phyloP scores from a whole-genome alignment of 441 rosid genomes.

The Theobroma grandiflorum region DNA sequence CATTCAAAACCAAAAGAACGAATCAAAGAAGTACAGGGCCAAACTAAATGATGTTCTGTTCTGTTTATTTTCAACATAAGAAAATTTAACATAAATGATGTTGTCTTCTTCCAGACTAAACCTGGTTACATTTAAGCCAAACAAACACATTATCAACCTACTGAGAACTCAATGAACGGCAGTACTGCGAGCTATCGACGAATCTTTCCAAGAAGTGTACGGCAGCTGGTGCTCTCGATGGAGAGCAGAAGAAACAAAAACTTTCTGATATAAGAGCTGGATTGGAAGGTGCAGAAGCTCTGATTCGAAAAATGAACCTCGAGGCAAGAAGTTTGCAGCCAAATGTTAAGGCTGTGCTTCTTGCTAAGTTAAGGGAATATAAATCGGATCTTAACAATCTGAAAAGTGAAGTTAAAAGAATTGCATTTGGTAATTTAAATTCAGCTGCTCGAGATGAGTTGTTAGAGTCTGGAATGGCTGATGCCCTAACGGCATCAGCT shows the following conservation, averaged over 20 bases:
- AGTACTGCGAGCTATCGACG: conserved; percentile 89
- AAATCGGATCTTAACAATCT: conserved; percentile 96
- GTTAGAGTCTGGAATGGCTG: conserved; percentile 94
- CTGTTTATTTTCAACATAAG: too few species aligned
- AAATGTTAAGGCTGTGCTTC: conserved; percentile 78
- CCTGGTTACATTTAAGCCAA: too few species aligned
- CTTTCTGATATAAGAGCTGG: conserved; percentile 72
- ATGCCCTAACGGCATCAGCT: conserved; percentile 77
- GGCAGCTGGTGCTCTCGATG: conserved; percentile 57
- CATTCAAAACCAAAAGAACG: too few species aligned
- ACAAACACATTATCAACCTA: too few species aligned
- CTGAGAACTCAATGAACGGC: too few species aligned
- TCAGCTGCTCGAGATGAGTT: conserved; percentile 82
- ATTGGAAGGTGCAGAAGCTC: conserved; percentile 81
- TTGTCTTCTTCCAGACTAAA: too few species aligned
- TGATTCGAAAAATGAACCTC: conserved; percentile 95
- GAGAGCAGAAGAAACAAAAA: conserved; percentile 95
- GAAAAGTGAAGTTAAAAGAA: conserved; percentile 81
- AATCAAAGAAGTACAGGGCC: too few species aligned
- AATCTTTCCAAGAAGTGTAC: conserved; percentile 75
- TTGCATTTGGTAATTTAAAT: conserved; percentile 64
- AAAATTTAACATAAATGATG: too few species aligned
- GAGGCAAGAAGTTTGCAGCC: conserved; percentile 97
- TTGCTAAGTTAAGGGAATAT: conserved; percentile 89
- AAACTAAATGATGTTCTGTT: too few species aligned